phyloP scores from a whole-genome alignment of 192 early-diverging fungal species.

The Spizellomyces punctatus region DNA sequence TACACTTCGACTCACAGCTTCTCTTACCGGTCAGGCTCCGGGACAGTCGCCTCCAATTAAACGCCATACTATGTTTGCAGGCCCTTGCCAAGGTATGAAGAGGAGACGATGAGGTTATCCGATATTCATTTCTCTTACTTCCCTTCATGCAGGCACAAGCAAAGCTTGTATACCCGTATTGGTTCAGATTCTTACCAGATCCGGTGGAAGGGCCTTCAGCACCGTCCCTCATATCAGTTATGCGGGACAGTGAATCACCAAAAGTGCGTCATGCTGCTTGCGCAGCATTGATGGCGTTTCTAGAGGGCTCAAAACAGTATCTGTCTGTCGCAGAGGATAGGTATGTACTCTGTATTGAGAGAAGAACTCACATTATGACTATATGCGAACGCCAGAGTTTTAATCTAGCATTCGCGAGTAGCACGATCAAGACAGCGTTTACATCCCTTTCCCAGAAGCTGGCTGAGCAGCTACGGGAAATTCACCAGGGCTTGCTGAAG shows the following conservation, averaged over 20 bases:
- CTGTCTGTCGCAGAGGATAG: constrained; percentile 45
- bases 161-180: constrained; percentile 46
- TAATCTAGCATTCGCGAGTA: background rate
- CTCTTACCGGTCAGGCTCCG: background rate
- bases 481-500: constrained; percentile 31
- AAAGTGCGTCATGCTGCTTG: constrained; percentile 33
- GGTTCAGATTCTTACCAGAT: constrained; percentile 40
- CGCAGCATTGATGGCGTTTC: constrained; percentile 33
- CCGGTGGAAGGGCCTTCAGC: constrained; percentile 12
- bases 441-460: constrained; percentile 47
- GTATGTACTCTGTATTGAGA: constrained; percentile 7
- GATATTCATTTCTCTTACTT: no score
- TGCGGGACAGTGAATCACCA: constrained; percentile 24
- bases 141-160: constrained; percentile 18
- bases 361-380: background rate
- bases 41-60: constrained; percentile 28
- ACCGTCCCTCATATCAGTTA: constrained; percentile 27
- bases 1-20: no score
- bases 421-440: constrained; percentile 22
- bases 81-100: constrained; percentile 35
- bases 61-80: constrained; percentile 38
- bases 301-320: constrained; percentile 44
- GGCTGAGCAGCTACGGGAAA: constrained; percentile 39
- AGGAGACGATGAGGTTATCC: no score
- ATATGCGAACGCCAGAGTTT: background rate